Conservation (phyloP, 2,329 filamentous ascomycete genomes). For the Calonectria honghensis region DNA sequence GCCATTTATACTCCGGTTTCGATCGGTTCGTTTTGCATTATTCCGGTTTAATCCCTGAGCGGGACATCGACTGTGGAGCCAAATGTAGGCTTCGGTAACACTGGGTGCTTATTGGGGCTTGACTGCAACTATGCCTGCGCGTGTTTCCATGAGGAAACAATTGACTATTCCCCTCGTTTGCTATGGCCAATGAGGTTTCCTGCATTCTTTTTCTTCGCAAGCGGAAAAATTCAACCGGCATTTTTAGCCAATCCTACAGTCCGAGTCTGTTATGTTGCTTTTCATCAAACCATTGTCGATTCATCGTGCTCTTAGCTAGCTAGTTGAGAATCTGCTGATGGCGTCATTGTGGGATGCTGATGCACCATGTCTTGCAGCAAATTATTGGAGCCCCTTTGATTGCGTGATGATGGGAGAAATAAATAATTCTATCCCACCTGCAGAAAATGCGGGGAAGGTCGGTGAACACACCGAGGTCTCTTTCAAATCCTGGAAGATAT, state of each 20-base stretch:
- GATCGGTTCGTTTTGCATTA: background rate
- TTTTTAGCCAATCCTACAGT: background rate
- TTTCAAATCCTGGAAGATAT: background rate
- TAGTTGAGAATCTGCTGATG: background rate
- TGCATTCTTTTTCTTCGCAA: background rate
- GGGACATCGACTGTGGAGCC: slow-evolving; percentile 1
- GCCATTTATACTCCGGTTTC: slow-evolving; percentile 18
- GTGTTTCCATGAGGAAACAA: background rate
- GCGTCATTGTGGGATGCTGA: slow-evolving; percentile 18
- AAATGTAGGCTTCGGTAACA: background rate
- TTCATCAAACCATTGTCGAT: background rate
- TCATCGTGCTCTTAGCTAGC: background rate
- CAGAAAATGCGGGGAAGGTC: no score
- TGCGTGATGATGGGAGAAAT: background rate
- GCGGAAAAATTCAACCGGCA: background rate
- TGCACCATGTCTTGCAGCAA: background rate
- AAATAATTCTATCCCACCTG: background rate
- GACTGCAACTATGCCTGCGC: background rate
- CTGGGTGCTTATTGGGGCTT: background rate
- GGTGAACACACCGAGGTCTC: background rate
- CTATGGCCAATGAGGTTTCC: background rate
- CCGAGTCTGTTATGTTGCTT: background rate
- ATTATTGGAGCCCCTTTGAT: background rate
- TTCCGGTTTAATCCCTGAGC: slow-evolving; percentile 11
- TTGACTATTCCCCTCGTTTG: background rate